A percentile compares a stretch with the other conserved stretches of the same genome.
phyloP scores from a whole-genome alignment of 192 early-diverging fungal species.

The Linnemannia hyalina region DNA sequence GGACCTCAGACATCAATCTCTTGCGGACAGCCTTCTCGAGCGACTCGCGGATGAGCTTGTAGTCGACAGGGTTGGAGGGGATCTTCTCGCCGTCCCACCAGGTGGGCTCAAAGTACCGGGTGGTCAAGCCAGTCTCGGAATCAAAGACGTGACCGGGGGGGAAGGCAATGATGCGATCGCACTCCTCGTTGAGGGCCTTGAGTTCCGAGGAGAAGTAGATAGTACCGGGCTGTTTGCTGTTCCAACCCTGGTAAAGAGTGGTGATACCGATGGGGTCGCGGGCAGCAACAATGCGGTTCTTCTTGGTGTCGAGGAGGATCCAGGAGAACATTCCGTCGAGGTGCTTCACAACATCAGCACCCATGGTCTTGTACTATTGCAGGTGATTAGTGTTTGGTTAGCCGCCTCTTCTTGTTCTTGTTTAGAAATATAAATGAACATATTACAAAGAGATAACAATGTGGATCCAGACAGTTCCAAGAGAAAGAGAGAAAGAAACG shows the following conservation, averaged over 20 bases:
- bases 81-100: constrained; percentile 85
- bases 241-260: constrained; percentile 96
- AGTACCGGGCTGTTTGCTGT: constrained; percentile 83
- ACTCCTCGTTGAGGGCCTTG: constrained; percentile 97
- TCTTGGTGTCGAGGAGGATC: constrained; percentile 88
- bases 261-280: constrained; percentile 99
- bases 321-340: constrained; percentile 99
- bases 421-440: background rate
- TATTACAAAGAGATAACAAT: background rate
- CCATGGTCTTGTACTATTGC: constrained; percentile 86
- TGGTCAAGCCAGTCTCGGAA: constrained; percentile 79
- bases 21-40: constrained; percentile 93
- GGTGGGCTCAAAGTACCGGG: constrained; percentile 90
- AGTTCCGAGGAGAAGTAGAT: constrained; percentile 96
- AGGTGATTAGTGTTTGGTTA: constrained; percentile 1
- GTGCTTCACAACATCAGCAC: constrained; percentile 82
- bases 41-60: constrained; percentile 80
- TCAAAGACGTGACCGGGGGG: constrained; percentile 97
- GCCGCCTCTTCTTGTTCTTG: background rate
- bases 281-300: constrained; percentile 88
- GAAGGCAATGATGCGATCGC: constrained; percentile 97
- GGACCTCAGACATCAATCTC: constrained; percentile 98
- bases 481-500: constrained; percentile 5
- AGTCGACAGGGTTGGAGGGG: constrained; percentile 70
- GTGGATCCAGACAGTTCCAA: background rate